phyloP scores from a whole-genome alignment of 768 basidiomycete species.

The Neoboletus brunneissimus region DNA sequence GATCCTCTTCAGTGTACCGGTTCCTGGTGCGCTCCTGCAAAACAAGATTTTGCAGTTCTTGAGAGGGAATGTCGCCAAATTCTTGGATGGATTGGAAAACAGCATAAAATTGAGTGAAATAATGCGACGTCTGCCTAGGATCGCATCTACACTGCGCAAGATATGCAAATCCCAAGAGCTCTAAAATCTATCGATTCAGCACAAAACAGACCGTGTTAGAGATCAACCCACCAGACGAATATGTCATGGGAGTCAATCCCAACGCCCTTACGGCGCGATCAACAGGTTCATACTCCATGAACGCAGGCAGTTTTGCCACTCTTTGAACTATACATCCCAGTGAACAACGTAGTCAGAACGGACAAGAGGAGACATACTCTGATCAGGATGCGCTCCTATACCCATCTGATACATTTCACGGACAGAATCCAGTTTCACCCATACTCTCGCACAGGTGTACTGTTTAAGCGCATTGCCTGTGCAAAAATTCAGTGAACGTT shows the following conservation, averaged over 20 bases:
- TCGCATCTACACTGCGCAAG: slow-evolving; percentile 80
- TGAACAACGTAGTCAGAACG: neutral
- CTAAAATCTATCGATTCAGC: slow-evolving; percentile 36
- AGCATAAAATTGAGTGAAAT: slow-evolving; percentile 58
- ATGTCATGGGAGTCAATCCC: slow-evolving; percentile 66
- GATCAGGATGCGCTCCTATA: slow-evolving; percentile 74
- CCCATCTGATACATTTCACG: slow-evolving; percentile 71
- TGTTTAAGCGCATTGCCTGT: slow-evolving; percentile 49
- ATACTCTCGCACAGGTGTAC: slow-evolving; percentile 37
- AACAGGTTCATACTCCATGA: slow-evolving; percentile 41
- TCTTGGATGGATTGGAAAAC: slow-evolving; percentile 51
- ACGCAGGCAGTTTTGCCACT: slow-evolving; percentile 42
- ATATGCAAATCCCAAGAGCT: slow-evolving; percentile 75
- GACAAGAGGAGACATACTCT: slow-evolving; percentile 47
- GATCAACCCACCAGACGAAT: slow-evolving; percentile 52
- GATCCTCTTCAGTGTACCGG: slow-evolving; percentile 60
- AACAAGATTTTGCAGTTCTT: slow-evolving; percentile 55
- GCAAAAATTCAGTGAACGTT: slow-evolving; percentile 6
- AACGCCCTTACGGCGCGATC: slow-evolving; percentile 45
- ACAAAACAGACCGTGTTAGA: neutral
- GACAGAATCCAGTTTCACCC: slow-evolving; percentile 54
- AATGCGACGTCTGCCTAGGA: slow-evolving; percentile 56
- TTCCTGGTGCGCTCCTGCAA: slow-evolving; percentile 60
- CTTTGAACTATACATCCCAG: slow-evolving; percentile 48
- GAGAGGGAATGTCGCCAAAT: slow-evolving; percentile 44